Evolutionary conservation across 495 filamentous ascomycete species (phyloP), one percentile per base, ranked within the genome.

Genomic region (Lasiosphaeris hirsuta): DNA sequence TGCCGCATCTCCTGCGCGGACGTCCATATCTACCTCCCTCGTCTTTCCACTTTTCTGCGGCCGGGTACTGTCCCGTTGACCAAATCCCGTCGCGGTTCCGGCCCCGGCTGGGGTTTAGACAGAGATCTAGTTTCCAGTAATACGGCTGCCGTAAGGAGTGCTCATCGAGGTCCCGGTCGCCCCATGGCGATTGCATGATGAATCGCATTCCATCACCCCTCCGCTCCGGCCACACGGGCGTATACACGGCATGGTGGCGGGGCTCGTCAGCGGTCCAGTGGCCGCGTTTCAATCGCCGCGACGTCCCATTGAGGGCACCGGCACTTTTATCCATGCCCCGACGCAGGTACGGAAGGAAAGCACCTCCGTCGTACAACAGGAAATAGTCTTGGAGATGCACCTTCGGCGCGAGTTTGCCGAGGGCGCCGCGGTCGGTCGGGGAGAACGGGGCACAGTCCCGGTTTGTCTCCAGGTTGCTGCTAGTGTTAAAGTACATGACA

Each of bases 301-400:
- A 14, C 51, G 42, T 3, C 54, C 19, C 2, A 51, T 57, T 23
- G 6, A 33, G 0, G 1, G 41, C 9, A 1, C 2, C 4, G 19
- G 1, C 10, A 2, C 46, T 17, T 1, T 23, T 4, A 41, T 56
- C 62, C 1, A 52, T 10, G 4, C 1, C 13, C 13, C 38, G 51
- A 23, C 59, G 55, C 8, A 58, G 15, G 4, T 17, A 7, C 0
- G 54, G 54, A 10, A 59, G 23, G 15, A 42, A 56, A n/a, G 47
- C 47, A 10, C 62, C 58, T 30, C 62, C 62, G n/a, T 61, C 58
- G 41, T 64, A 64, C 3, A 64, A 41, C n/a, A n/a, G 23, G 15
- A 9, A 55, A 37, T 1, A 34, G 36, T 49, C 35, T 37, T 50
- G 49, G 1, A 45, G 7, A 7, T 7, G 45, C 10, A 56, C 7